Conservation (phyloP, 495 filamentous ascomycete genomes). For the Aspergillus steynii region DNA sequence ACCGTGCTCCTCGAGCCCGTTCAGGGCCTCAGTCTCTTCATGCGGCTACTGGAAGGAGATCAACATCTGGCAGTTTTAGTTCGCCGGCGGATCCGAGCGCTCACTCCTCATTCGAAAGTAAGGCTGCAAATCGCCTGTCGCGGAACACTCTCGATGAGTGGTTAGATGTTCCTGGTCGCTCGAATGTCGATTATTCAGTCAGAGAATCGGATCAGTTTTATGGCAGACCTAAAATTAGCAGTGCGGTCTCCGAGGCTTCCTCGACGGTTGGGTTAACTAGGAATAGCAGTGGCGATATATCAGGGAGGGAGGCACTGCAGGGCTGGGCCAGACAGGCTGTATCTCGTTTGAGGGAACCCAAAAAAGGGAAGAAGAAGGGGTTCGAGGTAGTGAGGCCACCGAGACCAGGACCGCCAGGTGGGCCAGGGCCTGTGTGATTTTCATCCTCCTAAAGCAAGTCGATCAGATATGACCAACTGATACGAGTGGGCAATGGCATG, state of each 20-base stretch:
- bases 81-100: background rate
- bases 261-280: background rate
- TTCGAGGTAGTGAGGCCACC: background rate
- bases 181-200: constrained; percentile 6
- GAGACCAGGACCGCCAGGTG: background rate
- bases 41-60: background rate
- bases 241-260: background rate
- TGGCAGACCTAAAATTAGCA: background rate
- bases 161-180: background rate
- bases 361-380: background rate
- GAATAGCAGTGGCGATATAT: background rate
- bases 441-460: too few species aligned
- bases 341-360: background rate
- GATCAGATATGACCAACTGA: too few species aligned
- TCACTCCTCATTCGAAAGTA: background rate
- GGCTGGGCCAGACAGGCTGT: background rate
- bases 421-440: too few species aligned
- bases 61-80: background rate
- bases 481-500: too few species aligned
- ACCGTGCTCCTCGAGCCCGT: background rate
- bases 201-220: constrained; percentile 7
- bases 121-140: background rate
- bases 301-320: background rate
- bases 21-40: background rate
- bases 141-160: constrained; percentile 1